Evolutionary conservation across 2,329 filamentous ascomycete genomes (phyloP).

Genomic region (Hymenoscyphus infarciens): DNA sequence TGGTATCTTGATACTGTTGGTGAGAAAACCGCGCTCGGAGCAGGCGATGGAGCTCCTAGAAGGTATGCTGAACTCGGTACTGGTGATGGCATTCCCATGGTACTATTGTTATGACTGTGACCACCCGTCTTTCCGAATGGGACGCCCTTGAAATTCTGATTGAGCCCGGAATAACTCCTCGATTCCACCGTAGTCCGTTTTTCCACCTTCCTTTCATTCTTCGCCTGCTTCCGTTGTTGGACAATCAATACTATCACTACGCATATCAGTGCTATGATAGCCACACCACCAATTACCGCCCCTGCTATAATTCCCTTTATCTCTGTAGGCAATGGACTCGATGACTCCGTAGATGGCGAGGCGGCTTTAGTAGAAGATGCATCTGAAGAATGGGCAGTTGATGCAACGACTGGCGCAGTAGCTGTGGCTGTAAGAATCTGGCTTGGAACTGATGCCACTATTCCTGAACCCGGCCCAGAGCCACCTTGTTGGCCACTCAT

Average conservation of each 20-base stretch:
- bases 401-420: not conserved
- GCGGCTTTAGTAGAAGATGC: not conserved
- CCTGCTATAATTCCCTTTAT: constrained; percentile 6
- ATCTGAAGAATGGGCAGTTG: not conserved
- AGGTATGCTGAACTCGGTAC: constrained; percentile 1
- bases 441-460: not conserved
- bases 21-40: not conserved
- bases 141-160: constrained; percentile 5
- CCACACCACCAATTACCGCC: constrained; percentile 6
- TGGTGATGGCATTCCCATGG: constrained; percentile 1
- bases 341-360: not conserved
- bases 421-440: constrained; percentile 1
- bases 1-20: not conserved
- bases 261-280: constrained; percentile 1
- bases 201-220: not conserved
- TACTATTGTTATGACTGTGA: constrained; percentile 1
- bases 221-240: constrained; percentile 1
- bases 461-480: not conserved
- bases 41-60: not conserved
- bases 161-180: constrained; percentile 7
- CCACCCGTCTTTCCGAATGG: not conserved
- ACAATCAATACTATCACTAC: not conserved
- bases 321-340: not conserved
- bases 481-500: not conserved
- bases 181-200: constrained; percentile 4